These are phyloP conservation scores for Syzygium oleosum DNA, from an alignment of 345 rosid species.

Conservation along the genomic window DNA sequence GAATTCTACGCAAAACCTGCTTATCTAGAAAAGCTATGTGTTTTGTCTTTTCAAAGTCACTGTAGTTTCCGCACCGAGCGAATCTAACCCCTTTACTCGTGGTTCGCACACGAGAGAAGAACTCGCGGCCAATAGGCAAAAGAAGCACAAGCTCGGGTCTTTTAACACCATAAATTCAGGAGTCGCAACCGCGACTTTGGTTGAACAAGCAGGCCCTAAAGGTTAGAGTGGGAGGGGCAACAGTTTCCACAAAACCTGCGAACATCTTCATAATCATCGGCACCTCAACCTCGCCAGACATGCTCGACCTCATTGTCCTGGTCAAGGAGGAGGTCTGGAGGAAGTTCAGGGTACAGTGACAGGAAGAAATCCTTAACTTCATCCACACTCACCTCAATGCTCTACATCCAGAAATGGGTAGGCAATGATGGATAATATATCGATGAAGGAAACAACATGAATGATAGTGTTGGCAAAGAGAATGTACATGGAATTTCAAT, in stretches of 20 bases:
- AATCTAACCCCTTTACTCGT: not conserved
- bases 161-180: conserved; percentile 8
- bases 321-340: conserved; percentile 19
- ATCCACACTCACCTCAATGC: conserved; percentile 1
- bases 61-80: not conserved
- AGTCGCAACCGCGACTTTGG: conserved; percentile 18
- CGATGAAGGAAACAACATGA: not conserved
- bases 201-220: conserved; percentile 23
- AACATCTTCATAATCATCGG: conserved; percentile 18
- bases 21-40: not conserved
- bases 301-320: conserved; percentile 23
- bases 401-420: not conserved
- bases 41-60: not conserved
- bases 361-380: conserved; percentile 20
- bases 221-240: conserved; percentile 25
- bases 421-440: not conserved
- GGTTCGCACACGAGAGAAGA: conserved; percentile 6
- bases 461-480: not conserved
- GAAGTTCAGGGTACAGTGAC: conserved; percentile 7
- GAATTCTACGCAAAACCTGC: not conserved
- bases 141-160: conserved; percentile 16
- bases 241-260: conserved; percentile 22
- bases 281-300: conserved; percentile 19
- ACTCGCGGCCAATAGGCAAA: conserved; percentile 13
- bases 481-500: not conserved